Percentiles rank a stretch among this genome's conserved stretches.
Evolutionary conservation across 23 red algal species (phyloP).

Genomic region (Gracilariopsis chorda): DNA sequence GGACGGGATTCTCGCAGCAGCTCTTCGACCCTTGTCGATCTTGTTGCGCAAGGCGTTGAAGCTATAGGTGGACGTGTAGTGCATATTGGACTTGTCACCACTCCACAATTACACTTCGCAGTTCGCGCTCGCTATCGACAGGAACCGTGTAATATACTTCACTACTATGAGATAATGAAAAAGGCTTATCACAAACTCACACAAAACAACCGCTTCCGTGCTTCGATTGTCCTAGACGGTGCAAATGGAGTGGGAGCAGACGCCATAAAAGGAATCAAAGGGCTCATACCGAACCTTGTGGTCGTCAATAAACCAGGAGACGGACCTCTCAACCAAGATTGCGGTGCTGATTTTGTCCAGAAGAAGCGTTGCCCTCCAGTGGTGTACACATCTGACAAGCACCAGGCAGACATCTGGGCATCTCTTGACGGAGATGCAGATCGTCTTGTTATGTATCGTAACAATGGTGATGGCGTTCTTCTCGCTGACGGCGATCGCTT

Average conservation of each 20-base stretch:
- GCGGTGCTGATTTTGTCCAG: conserved; percentile 98
- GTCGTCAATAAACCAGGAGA: conserved; percentile 49
- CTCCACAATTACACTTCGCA: conserved; percentile 72
- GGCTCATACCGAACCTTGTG: background rate
- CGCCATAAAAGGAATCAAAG: background rate
- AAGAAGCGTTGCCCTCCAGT: conserved; percentile 64
- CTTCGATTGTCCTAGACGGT: conserved; percentile 78
- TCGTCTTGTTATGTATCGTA: conserved; percentile 72
- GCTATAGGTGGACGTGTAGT: conserved; percentile 52
- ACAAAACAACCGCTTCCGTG: background rate
- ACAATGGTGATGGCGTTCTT: conserved; percentile 13
- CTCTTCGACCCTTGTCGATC: conserved; percentile 19
- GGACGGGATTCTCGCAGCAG: conserved; percentile 69
- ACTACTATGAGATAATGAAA: conserved; percentile 29
- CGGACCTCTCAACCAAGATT: conserved; percentile 73
- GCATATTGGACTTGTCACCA: conserved; percentile 60
- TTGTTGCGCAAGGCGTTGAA: conserved; percentile 31
- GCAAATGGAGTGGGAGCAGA: conserved; percentile 85
- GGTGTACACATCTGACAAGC: background rate
- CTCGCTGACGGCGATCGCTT: conserved; percentile 82
- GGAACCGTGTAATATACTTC: conserved; percentile 6
- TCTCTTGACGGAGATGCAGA: conserved; percentile 97
- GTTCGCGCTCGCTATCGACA: conserved; percentile 34
- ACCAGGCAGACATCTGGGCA: conserved; percentile 27
- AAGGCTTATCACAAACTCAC: conserved; percentile 29